A percentile compares a stretch with the other conserved stretches of the same genome.
These are phyloP conservation scores for Adansonia gregorii DNA, from an alignment of 441 rosid genomes.

Conservation along the genomic window DNA sequence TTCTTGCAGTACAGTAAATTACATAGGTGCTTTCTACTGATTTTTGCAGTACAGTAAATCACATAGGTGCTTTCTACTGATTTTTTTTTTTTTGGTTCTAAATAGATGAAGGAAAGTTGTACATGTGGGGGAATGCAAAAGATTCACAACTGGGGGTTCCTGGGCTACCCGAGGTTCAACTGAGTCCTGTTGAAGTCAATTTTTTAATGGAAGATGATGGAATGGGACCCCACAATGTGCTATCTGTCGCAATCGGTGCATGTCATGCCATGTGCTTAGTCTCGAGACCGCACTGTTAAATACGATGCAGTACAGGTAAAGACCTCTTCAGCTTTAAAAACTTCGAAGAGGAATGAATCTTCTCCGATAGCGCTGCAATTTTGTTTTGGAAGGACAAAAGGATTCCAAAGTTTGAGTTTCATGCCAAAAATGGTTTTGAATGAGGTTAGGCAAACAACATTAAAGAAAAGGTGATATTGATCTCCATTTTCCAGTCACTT, in stretches of 20 bases:
- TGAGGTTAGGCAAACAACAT: background rate
- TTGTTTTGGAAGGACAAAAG: conserved; percentile 12
- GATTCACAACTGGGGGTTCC: conserved; percentile 90
- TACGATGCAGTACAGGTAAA: background rate
- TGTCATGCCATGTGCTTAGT: conserved; percentile 88
- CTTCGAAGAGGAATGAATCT: background rate
- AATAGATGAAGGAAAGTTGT: conserved; percentile 76
- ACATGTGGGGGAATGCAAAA: conserved; percentile 94
- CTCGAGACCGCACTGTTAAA: conserved; percentile 48
- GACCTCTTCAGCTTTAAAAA: background rate
- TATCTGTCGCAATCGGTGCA: conserved; percentile 78
- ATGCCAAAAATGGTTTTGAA: background rate
- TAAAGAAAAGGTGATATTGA: background rate
- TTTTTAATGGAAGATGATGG: conserved; percentile 76
- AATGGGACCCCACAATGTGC: conserved; percentile 51
- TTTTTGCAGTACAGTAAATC: background rate
- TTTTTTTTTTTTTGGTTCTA: conserved; percentile 13
- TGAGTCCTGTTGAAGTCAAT: conserved; percentile 65
- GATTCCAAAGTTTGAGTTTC: conserved; percentile 3
- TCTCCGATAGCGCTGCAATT: background rate
- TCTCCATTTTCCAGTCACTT: background rate
- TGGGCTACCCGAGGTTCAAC: conserved; percentile 74
- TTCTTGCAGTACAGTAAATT: background rate
- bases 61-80: background rate
- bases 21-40: background rate